Conservation (phyloP, 352 stramenopile genomes). For the Phytopythium vexans region DNA sequence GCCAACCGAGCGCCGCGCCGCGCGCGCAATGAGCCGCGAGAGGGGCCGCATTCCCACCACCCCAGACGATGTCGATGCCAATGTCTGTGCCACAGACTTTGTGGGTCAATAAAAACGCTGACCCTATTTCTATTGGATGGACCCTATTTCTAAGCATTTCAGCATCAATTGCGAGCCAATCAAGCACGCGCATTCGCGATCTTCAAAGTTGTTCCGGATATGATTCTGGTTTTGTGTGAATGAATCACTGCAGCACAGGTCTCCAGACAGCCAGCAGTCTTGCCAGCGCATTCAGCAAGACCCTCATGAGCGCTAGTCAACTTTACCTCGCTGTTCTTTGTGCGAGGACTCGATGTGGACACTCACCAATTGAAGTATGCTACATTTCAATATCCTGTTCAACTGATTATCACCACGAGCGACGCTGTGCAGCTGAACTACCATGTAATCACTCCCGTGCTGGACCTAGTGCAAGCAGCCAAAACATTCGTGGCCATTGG, state of each 20-base stretch:
- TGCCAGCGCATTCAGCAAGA: no score
- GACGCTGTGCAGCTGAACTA: slow-evolving; percentile 27
- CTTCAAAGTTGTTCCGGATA: slow-evolving; percentile 5
- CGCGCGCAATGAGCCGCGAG: no score
- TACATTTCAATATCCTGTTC: slow-evolving; percentile 8
- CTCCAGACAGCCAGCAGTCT: no score
- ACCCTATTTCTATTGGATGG: no score
- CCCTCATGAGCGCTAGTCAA: no score
- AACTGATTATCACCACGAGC: slow-evolving; percentile 29
- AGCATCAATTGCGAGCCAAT: slow-evolving; percentile 3
- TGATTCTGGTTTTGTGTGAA: slow-evolving; percentile 2
- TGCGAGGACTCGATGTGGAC: not conserved
- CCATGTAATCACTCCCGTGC: slow-evolving; percentile 11
- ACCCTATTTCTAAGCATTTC: not conserved
- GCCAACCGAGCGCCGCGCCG: no score
- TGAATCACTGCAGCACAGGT: no score
- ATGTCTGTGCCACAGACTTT: no score
- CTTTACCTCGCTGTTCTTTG: no score
- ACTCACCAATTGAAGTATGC: slow-evolving; percentile 6
- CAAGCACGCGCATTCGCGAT: not conserved
- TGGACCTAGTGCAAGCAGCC: slow-evolving; percentile 11
- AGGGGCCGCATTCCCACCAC: no score
- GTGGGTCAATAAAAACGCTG: no score
- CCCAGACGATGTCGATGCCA: no score
- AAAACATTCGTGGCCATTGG: slow-evolving; percentile 12